These are phyloP conservation scores for Aquanectria penicillioides DNA, from an alignment of 2,329 filamentous ascomycete genomes.

Conservation along the genomic window DNA sequence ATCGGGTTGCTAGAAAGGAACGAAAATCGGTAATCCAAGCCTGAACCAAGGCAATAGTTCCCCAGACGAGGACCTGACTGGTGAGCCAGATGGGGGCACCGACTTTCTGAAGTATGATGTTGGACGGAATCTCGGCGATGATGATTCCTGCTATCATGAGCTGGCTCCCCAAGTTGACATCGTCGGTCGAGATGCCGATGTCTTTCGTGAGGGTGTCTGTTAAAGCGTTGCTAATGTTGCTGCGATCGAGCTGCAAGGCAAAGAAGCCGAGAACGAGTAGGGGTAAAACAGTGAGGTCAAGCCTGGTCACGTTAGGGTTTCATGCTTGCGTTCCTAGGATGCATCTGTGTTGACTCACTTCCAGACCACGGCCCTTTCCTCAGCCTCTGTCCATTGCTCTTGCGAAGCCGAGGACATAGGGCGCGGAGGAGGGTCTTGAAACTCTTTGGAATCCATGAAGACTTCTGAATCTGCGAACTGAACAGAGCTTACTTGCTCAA, in stretches of 20 bases:
- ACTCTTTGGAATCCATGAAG: too few species aligned
- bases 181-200: slow-evolving; percentile 57
- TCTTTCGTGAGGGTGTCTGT: slow-evolving; percentile 60
- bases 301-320: slow-evolving; percentile 14
- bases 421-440: too few species aligned
- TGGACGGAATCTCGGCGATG: slow-evolving; percentile 47
- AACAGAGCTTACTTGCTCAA: too few species aligned
- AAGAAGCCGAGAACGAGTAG: slow-evolving; percentile 57
- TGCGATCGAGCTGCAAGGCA: slow-evolving; percentile 52
- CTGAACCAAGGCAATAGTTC: slow-evolving; percentile 26
- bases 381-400: slow-evolving; percentile 24
- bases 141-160: slow-evolving; percentile 59
- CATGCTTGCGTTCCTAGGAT: neutral
- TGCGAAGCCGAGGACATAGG: too few species aligned
- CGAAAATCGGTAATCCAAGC: slow-evolving; percentile 26
- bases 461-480: too few species aligned
- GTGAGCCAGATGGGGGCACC: slow-evolving; percentile 34
- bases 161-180: slow-evolving; percentile 61
- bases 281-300: slow-evolving; percentile 53
- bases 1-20: slow-evolving; percentile 30
- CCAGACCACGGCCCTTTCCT: slow-evolving; percentile 20
- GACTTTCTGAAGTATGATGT: slow-evolving; percentile 29
- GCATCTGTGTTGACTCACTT: too few species aligned
- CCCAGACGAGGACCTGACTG: slow-evolving; percentile 30
- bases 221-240: slow-evolving; percentile 57